These are phyloP conservation scores for Carex littledalei DNA, from an alignment of 176 grass and related monocot species.

Conservation along the genomic window DNA sequence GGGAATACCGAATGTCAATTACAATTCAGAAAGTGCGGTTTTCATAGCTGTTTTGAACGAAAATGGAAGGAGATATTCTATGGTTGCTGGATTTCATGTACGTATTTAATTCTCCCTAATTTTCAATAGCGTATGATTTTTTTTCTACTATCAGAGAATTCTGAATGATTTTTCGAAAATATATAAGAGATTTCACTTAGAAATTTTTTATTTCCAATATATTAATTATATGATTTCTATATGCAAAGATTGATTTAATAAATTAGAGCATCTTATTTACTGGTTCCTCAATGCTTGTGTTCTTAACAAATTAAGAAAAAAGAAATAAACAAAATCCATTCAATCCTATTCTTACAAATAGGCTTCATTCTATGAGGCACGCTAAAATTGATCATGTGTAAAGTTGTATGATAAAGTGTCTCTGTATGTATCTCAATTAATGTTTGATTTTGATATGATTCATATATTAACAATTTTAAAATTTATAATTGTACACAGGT, in stretches of 20 bases:
- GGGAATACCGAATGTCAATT: neutral
- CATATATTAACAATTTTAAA: neutral
- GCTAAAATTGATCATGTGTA: no score
- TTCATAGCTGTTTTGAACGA: neutral
- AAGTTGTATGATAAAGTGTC: no score
- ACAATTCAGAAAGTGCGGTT: neutral
- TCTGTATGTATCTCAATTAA: no score
- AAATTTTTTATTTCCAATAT: neutral
- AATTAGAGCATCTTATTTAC: no score
- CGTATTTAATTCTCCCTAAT: neutral
- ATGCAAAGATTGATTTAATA: no score
- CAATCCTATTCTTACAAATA: no score
- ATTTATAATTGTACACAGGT: neutral
- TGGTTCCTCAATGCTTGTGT: no score
- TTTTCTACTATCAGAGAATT: neutral
- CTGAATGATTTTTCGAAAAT: neutral
- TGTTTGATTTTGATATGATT: neutral
- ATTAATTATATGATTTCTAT: neutral
- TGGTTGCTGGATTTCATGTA: constrained; percentile 6
- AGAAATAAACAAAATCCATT: no score
- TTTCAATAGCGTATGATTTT: no score
- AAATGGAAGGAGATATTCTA: neutral
- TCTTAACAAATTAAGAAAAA: no score
- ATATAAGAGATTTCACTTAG: neutral
- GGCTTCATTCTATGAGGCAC: no score